Conservation (phyloP, 352 stramenopile species). For the Phytophthora sojae region DNA sequence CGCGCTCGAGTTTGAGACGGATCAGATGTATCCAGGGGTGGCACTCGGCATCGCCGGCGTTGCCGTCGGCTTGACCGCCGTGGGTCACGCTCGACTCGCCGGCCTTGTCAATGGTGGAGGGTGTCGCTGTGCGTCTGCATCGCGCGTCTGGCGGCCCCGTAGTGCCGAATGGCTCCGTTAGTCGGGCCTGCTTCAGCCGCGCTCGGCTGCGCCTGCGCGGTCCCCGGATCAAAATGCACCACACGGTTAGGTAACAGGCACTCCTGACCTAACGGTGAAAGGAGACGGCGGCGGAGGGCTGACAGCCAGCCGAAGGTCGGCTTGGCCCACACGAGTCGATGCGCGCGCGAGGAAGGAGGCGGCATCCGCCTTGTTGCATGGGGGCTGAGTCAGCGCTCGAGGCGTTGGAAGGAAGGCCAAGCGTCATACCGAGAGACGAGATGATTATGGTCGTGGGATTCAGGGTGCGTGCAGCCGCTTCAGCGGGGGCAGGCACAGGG, state of each 20-base stretch:
- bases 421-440: background rate
- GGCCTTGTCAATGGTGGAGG: too few relatives aligned
- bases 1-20: slow-evolving; percentile 14
- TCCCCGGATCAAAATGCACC: slow-evolving; percentile 32
- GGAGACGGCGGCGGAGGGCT: background rate
- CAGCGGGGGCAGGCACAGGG: background rate
- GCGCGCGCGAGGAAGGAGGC: background rate
- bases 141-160: background rate
- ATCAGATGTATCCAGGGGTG: slow-evolving; percentile 36
- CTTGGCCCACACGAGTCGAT: background rate
- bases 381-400: background rate
- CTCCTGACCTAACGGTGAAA: slow-evolving; percentile 9
- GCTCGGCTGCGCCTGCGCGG: background rate
- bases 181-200: slow-evolving; percentile 25
- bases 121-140: slow-evolving; percentile 7
- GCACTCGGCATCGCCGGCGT: slow-evolving; percentile 15
- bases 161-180: slow-evolving; percentile 22
- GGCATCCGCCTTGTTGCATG: background rate
- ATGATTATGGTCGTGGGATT: slow-evolving; percentile 5
- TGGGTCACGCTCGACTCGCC: background rate
- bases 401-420: too few relatives aligned
- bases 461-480: slow-evolving; percentile 16
- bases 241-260: slow-evolving; percentile 14
- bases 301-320: background rate
- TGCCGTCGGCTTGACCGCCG: background rate